phyloP scores from a whole-genome alignment of 129 eudicot genomes.

The Mikania micrantha region DNA sequence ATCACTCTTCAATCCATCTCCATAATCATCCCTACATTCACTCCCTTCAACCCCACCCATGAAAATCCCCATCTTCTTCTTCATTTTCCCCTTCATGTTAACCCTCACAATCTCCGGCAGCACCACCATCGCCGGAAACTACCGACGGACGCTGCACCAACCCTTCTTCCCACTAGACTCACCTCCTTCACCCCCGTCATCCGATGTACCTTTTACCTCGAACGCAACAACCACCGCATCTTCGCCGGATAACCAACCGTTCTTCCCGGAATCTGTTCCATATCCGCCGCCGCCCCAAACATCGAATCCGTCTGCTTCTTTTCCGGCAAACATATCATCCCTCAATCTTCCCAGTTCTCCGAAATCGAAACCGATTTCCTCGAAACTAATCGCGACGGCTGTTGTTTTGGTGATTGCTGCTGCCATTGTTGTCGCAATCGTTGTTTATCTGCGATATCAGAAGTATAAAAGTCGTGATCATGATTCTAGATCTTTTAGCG shows the following conservation, averaged over 20 bases:
- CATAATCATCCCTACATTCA: conserved; percentile 18
- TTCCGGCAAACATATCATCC: conserved; percentile 70
- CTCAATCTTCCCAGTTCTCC: conserved; percentile 42
- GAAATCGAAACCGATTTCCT: conserved; percentile 46
- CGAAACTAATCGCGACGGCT: conserved; percentile 50
- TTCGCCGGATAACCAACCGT: conserved; percentile 30
- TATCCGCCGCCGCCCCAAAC: conserved; percentile 37
- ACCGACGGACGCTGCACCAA: conserved; percentile 81
- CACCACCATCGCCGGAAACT: conserved; percentile 14
- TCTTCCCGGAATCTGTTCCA: conserved; percentile 28
- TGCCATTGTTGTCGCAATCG: conserved; percentile 29
- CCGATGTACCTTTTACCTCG: conserved; percentile 32
- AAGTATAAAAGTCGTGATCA: conserved; percentile 8
- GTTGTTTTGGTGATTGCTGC: conserved; percentile 55
- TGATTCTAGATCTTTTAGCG: conserved; percentile 16
- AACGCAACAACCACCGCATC: conserved; percentile 32
- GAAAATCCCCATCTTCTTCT: conserved; percentile 25
- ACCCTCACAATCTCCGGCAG: conserved; percentile 14
- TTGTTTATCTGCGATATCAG: conserved; percentile 33
- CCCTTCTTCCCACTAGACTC: conserved; percentile 60
- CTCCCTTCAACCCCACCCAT: conserved; percentile 10
- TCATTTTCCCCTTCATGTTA: conserved; percentile 9
- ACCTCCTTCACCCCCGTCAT: conserved; percentile 7
- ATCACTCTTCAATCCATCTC: conserved; percentile 16
- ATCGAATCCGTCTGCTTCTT: conserved; percentile 35